Conservation (phyloP, 176 grass and related monocot species). For the Avena eriantha region DNA sequence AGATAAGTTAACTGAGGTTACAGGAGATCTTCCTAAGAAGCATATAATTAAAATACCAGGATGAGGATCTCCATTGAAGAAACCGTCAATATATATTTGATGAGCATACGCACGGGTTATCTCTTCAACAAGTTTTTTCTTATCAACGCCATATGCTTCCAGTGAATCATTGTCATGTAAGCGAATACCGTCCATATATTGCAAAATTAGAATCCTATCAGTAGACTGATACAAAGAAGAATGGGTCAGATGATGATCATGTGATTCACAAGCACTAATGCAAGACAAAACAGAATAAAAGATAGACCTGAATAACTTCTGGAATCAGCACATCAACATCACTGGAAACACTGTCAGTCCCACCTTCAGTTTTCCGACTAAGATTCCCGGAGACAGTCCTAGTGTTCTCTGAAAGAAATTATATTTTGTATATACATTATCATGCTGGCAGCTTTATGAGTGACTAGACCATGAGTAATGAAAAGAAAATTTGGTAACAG, state of each 20-base stretch:
- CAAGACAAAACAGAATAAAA: constrained; percentile 34
- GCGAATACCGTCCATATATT: constrained; percentile 98
- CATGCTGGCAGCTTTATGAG: constrained; percentile 5
- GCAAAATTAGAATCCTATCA: constrained; percentile 82
- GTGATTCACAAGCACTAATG: constrained; percentile 32
- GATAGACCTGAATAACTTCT: constrained; percentile 91
- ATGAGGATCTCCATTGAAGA: constrained; percentile 98
- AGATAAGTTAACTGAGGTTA: neutral
- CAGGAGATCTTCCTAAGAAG: constrained; percentile 27
- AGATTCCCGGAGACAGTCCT: constrained; percentile 80
- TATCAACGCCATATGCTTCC: constrained; percentile 84
- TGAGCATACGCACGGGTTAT: constrained; percentile 97
- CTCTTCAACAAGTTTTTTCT: constrained; percentile 93
- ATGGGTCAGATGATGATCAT: constrained; percentile 34
- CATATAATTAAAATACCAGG: constrained; percentile 66
- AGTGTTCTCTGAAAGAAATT: constrained; percentile 80
- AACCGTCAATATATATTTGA: constrained; percentile 97
- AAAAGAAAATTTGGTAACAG: neutral
- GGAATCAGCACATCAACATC: constrained; percentile 81
- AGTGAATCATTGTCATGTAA: constrained; percentile 83
- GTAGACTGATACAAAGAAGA: constrained; percentile 71
- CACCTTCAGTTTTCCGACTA: constrained; percentile 39
- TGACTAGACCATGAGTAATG: constrained; percentile 5
- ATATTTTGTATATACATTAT: constrained; percentile 26
- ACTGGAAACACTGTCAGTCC: constrained; percentile 44